Evolutionary conservation across 2,329 filamentous ascomycete genomes (phyloP).

Genomic region (Scedosporium apiospermum): DNA sequence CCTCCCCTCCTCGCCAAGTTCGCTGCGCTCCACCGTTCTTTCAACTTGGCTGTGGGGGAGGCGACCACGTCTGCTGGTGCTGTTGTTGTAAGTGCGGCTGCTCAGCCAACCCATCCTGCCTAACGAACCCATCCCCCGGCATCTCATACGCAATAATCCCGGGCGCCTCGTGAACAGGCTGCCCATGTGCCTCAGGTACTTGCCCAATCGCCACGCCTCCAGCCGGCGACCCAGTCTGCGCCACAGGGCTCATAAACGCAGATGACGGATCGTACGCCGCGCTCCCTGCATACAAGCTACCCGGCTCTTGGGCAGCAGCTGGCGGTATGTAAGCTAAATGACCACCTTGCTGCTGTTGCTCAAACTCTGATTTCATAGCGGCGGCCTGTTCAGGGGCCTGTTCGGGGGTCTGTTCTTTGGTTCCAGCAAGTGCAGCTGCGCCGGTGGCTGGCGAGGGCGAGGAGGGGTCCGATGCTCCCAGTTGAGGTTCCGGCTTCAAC

Average conservation of each 20-base stretch:
- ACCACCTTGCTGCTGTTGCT: not conserved
- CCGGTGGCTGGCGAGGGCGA: not conserved
- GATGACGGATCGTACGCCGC: not conserved
- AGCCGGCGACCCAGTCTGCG: not conserved
- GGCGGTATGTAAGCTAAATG: not conserved
- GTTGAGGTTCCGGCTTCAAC: not conserved
- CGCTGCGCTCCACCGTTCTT: not conserved
- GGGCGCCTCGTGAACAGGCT: not conserved
- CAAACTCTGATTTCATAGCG: not conserved
- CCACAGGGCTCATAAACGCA: not conserved
- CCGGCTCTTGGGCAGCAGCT: not conserved
- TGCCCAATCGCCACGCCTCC: not conserved
- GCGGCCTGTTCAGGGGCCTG: not conserved
- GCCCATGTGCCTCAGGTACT: not conserved
- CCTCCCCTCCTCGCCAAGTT: not conserved
- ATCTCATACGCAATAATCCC: constrained; percentile 1
- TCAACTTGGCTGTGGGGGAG: not conserved
- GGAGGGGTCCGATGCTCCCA: not conserved
- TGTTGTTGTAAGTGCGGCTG: not conserved
- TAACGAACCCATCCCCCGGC: not conserved
- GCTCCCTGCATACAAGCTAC: not conserved
- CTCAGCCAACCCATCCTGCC: not conserved
- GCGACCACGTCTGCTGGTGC: not conserved
- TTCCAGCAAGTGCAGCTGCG: not conserved
- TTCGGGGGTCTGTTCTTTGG: not conserved